Conservation (phyloP, 768 basidiomycete genomes). For the Leccinum olivaceopallidum region DNA sequence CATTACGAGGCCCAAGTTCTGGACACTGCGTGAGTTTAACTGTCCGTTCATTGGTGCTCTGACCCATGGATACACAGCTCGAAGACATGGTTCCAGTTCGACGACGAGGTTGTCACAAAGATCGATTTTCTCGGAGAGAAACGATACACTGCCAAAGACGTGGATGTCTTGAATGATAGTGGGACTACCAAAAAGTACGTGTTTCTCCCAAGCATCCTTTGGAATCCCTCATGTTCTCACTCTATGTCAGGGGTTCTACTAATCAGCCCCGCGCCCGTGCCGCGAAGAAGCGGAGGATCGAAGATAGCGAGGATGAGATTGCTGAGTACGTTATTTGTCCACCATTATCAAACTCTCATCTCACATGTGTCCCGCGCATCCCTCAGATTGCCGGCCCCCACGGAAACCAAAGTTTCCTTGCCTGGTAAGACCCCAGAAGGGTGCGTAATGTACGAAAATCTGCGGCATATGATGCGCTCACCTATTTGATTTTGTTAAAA, state of each 20-base stretch:
- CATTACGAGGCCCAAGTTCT: slow-evolving; percentile 88
- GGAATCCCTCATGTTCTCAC: slow-evolving; percentile 4
- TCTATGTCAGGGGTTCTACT: slow-evolving; percentile 20
- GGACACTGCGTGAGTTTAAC: slow-evolving; percentile 56
- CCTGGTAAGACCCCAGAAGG: slow-evolving; percentile 49
- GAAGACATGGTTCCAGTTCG: slow-evolving; percentile 86
- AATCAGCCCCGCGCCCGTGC: slow-evolving; percentile 40
- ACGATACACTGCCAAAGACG: slow-evolving; percentile 31
- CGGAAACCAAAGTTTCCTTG: slow-evolving; percentile 26
- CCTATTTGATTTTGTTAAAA: slow-evolving; percentile 21
- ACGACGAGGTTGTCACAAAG: slow-evolving; percentile 81
- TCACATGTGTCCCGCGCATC: slow-evolving; percentile 7
- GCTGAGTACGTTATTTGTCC: slow-evolving; percentile 28
- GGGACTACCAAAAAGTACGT: slow-evolving; percentile 31
- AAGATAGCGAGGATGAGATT: slow-evolving; percentile 59
- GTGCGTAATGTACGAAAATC: slow-evolving; percentile 77
- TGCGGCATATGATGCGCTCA: slow-evolving; percentile 36
- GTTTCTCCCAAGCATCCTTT: neutral
- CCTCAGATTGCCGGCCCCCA: slow-evolving; percentile 23
- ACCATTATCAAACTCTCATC: slow-evolving; percentile 22
- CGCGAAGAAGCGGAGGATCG: slow-evolving; percentile 51
- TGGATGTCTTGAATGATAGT: slow-evolving; percentile 28
- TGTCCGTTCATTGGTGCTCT: neutral
- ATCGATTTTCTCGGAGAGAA: slow-evolving; percentile 57
- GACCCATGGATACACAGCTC: slow-evolving; percentile 41